Conservation (phyloP, 257 asterid genomes). For the Plectranthus barbatus region DNA sequence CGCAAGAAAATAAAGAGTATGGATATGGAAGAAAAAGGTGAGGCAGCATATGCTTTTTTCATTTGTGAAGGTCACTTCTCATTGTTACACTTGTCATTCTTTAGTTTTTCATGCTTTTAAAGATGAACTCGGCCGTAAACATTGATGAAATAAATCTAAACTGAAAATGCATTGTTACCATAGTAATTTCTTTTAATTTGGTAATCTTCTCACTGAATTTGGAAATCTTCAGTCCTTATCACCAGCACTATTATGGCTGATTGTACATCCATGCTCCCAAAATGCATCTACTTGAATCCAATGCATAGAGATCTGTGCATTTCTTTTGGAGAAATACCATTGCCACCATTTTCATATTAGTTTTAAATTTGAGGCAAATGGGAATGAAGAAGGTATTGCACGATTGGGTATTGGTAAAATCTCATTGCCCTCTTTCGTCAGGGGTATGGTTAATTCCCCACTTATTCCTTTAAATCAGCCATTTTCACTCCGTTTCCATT, state of each 20-base stretch:
- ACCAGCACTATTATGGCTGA: neutral
- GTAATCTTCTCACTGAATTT: neutral
- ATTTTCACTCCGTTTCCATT: neutral
- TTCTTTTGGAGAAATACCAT: neutral
- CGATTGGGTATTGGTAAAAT: neutral
- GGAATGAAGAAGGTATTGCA: neutral
- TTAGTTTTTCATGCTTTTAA: neutral
- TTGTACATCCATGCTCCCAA: neutral
- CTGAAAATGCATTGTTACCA: neutral
- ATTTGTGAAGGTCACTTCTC: neutral
- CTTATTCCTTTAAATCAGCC: neutral
- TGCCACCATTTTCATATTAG: neutral
- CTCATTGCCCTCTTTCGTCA: neutral
- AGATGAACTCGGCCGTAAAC: neutral
- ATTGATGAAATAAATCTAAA: neutral
- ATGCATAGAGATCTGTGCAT: neutral
- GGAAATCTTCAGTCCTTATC: neutral
- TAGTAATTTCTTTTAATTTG: neutral
- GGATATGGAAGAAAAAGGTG: conserved; percentile 97
- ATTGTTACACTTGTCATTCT: neutral
- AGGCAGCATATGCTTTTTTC: conserved; percentile 1
- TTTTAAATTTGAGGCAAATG: neutral
- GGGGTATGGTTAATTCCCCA: neutral
- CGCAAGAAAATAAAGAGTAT: conserved; percentile 80
- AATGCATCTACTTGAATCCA: neutral